Conservation (phyloP, 345 rosid genomes). For the Physaria fendleri region DNA sequence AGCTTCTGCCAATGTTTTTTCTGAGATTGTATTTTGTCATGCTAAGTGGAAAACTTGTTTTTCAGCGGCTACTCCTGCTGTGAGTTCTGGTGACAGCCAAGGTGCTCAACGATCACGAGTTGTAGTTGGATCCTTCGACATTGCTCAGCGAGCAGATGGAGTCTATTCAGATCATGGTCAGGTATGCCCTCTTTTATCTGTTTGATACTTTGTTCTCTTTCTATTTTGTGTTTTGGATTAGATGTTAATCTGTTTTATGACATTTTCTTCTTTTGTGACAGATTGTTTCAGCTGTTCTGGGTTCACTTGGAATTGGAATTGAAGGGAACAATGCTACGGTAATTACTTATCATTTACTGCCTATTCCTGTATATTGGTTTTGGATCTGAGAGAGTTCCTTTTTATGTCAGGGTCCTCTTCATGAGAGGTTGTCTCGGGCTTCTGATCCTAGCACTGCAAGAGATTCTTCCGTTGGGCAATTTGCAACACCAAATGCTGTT, state of each 20-base stretch:
- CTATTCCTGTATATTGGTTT: neutral
- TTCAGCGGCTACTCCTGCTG: slow-evolving; percentile 39
- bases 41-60: slow-evolving; percentile 11
- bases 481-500: slow-evolving; percentile 11
- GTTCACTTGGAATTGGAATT: slow-evolving; percentile 30
- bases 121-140: slow-evolving; percentile 49
- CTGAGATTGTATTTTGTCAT: neutral
- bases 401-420: slow-evolving; percentile 25
- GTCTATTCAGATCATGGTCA: slow-evolving; percentile 44
- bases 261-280: slow-evolving; percentile 2
- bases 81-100: slow-evolving; percentile 34
- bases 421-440: slow-evolving; percentile 27
- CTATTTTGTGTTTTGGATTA: neutral
- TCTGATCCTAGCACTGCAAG: slow-evolving; percentile 5
- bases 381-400: neutral
- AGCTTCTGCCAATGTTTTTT: neutral
- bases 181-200: slow-evolving; percentile 23
- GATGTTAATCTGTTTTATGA: slow-evolving; percentile 13
- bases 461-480: slow-evolving; percentile 19
- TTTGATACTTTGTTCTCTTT: neutral
- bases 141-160: slow-evolving; percentile 50
- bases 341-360: neutral
- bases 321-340: slow-evolving; percentile 31
- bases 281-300: slow-evolving; percentile 37
- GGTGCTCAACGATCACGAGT: slow-evolving; percentile 37